phyloP scores from a whole-genome alignment of 371 early-diverging fungal genomes.

The Coelomomyces lativittatus region DNA sequence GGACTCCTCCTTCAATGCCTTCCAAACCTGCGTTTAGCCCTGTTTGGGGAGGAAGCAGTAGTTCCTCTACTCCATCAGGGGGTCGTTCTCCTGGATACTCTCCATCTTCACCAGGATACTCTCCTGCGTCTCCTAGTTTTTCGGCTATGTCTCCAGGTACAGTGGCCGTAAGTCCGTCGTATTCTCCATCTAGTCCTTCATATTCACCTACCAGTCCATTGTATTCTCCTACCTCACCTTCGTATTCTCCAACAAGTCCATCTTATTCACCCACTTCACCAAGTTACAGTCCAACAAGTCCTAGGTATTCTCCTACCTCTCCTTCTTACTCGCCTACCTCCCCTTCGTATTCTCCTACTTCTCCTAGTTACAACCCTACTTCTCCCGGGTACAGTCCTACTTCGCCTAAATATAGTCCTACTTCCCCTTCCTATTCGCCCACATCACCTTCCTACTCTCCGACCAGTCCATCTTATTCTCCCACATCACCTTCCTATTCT shows the following conservation, averaged over 20 bases:
- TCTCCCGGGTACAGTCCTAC: slow-evolving; percentile 14
- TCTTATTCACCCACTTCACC: slow-evolving; percentile 13
- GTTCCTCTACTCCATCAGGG: background rate
- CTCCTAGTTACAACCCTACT: slow-evolving; percentile 48
- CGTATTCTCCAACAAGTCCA: slow-evolving; percentile 10
- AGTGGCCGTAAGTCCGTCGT: slow-evolving; percentile 52
- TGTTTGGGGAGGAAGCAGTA: no score
- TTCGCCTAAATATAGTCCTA: slow-evolving; percentile 51
- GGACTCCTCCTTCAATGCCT: no score
- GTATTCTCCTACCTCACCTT: slow-evolving; percentile 31
- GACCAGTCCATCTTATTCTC: slow-evolving; percentile 43
- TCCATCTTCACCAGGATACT: no score
- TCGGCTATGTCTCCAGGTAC: slow-evolving; percentile 21
- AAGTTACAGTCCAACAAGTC: slow-evolving; percentile 22
- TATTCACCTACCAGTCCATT: slow-evolving; percentile 47
- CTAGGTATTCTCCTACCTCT: slow-evolving; percentile 14
- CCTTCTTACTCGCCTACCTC: slow-evolving; percentile 60
- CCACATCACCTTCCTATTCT: slow-evolving; percentile 14
- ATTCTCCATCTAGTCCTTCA: slow-evolving; percentile 57
- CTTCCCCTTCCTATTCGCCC: slow-evolving; percentile 53
- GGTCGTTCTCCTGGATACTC: background rate
- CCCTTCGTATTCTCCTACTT: slow-evolving; percentile 65
- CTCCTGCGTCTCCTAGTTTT: background rate
- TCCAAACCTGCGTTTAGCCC: no score
- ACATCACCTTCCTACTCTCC: slow-evolving; percentile 49